These are phyloP conservation scores for Gossypium stocksii DNA, from an alignment of 345 rosid species.

Conservation along the genomic window DNA sequence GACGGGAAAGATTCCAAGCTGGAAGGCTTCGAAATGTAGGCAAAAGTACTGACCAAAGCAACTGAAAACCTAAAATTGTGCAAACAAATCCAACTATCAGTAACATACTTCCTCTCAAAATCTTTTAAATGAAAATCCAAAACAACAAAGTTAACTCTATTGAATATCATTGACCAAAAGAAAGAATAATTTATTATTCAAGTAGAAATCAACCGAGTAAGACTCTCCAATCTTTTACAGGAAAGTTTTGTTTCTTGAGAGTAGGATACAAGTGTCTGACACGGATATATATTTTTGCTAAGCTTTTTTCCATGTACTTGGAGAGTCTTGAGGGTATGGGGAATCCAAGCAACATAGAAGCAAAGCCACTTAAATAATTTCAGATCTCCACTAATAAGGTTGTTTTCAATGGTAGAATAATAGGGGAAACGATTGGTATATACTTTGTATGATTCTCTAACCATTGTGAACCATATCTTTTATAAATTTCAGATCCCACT, in stretches of 20 bases:
- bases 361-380: neutral
- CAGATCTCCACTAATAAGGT: neutral
- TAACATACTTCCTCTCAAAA: neutral
- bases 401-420: neutral
- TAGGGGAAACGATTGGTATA: no score
- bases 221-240: neutral
- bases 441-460: no score
- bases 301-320: neutral
- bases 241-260: no score
- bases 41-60: constrained; percentile 77
- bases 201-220: neutral
- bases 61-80: constrained; percentile 47
- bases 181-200: neutral
- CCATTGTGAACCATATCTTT: no score
- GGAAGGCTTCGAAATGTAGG: constrained; percentile 74
- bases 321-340: neutral
- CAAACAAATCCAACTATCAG: neutral
- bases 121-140: neutral
- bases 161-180: neutral
- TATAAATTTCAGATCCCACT: neutral
- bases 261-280: neutral
- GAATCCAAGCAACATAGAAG: neutral
- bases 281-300: neutral
- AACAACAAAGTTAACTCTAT: neutral
- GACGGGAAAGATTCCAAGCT: constrained; percentile 66